Evolutionary conservation across 768 basidiomycete species (phyloP).

Genomic region (Tubosaeta sp.): DNA sequence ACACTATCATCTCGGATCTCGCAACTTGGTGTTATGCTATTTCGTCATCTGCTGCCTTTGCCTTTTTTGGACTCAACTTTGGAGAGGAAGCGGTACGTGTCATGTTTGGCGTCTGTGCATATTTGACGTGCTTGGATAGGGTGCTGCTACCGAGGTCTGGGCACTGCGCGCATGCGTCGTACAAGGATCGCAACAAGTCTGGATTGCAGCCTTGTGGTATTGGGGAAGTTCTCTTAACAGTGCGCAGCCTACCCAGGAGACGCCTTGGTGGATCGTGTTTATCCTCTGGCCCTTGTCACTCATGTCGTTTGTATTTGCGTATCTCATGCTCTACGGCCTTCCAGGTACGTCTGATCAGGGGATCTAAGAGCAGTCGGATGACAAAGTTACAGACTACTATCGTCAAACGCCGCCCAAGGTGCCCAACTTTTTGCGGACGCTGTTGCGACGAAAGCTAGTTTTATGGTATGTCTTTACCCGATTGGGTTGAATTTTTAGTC

Average conservation of each 20-base stretch:
- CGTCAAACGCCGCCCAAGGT: slow-evolving; percentile 93
- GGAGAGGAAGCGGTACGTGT: slow-evolving; percentile 85
- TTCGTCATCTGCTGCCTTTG: slow-evolving; percentile 89
- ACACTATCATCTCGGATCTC: slow-evolving; percentile 63
- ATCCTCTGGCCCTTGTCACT: slow-evolving; percentile 79
- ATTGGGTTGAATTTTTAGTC: not conserved
- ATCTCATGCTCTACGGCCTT: slow-evolving; percentile 80
- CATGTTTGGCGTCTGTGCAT: not conserved
- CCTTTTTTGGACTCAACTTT: slow-evolving; percentile 94
- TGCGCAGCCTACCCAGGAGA: slow-evolving; percentile 42
- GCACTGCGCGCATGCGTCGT: slow-evolving; percentile 87
- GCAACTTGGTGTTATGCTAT: slow-evolving; percentile 92
- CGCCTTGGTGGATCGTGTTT: slow-evolving; percentile 84
- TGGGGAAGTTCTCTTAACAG: slow-evolving; percentile 84
- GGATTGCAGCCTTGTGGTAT: slow-evolving; percentile 95
- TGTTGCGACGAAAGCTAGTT: slow-evolving; percentile 88
- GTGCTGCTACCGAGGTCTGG: slow-evolving; percentile 95
- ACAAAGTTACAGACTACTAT: slow-evolving; percentile 62
- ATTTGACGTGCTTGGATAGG: slow-evolving; percentile 38
- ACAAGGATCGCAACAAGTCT: slow-evolving; percentile 92
- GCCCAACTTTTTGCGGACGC: slow-evolving; percentile 84
- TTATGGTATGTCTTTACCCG: slow-evolving; percentile 51
- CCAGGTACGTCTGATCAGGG: slow-evolving; percentile 52
- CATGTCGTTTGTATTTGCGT: slow-evolving; percentile 73
- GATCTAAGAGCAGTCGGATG: not conserved